These are phyloP conservation scores for Mycena polygramma DNA, from an alignment of 768 basidiomycete genomes.

Conservation along the genomic window DNA sequence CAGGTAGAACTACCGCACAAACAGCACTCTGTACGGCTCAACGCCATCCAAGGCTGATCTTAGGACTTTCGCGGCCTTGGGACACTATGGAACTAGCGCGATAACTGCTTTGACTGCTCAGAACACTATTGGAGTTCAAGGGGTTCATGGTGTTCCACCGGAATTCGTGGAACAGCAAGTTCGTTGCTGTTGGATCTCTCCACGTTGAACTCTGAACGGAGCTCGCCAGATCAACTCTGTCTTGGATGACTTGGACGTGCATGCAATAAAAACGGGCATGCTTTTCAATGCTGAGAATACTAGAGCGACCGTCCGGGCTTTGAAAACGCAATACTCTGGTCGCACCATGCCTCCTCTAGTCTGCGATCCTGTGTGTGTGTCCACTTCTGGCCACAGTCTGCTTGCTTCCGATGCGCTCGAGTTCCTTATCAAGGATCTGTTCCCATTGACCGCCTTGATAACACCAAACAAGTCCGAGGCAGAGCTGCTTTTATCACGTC, in stretches of 20 bases:
- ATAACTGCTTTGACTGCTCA: conserved; percentile 92
- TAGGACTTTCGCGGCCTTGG: conserved; percentile 84
- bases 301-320: conserved; percentile 61
- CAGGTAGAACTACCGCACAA: conserved; percentile 65
- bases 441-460: conserved; percentile 79
- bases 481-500: conserved; percentile 69
- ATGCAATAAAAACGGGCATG: conserved; percentile 93
- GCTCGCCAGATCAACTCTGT: conserved; percentile 74
- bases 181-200: conserved; percentile 35
- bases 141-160: conserved; percentile 74
- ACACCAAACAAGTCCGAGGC: conserved; percentile 92
- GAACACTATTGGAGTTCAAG: conserved; percentile 88
- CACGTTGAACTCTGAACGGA: conserved; percentile 1
- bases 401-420: conserved; percentile 76
- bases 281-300: conserved; percentile 73
- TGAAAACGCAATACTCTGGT: conserved; percentile 57
- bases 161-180: conserved; percentile 85
- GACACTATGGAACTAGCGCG: conserved; percentile 85
- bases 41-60: conserved; percentile 76
- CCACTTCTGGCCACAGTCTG: conserved; percentile 88
- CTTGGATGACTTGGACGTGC: conserved; percentile 76
- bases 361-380: conserved; percentile 92
- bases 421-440: conserved; percentile 69
- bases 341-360: conserved; percentile 67
- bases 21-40: conserved; percentile 5